A percentile compares a stretch with the other conserved stretches of the same genome.
These are phyloP conservation scores for Ceratobasidium sp. DNA, from an alignment of 1,284 basidiomycete species.

Conservation along the genomic window DNA sequence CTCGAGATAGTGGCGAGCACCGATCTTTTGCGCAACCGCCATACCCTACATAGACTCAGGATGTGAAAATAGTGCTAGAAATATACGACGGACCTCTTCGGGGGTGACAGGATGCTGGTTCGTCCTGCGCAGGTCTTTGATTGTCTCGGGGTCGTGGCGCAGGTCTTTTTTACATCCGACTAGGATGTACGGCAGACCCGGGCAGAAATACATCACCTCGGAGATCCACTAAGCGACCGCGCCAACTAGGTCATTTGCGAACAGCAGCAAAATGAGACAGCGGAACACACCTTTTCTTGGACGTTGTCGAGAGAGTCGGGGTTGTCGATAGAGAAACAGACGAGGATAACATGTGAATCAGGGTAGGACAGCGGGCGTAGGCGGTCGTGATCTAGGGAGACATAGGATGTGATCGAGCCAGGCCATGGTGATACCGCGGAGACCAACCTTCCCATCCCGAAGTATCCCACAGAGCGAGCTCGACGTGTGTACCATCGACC, in stretches of 20 bases:
- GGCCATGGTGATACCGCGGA: constrained; percentile 23
- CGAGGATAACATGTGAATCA: constrained; percentile 93
- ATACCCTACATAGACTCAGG: constrained; percentile 68
- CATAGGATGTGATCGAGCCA: constrained; percentile 3
- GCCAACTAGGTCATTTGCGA: background rate
- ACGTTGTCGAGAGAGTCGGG: constrained; percentile 95
- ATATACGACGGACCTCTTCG: constrained; percentile 68
- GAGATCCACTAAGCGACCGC: constrained; percentile 80
- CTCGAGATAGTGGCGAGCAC: constrained; percentile 88
- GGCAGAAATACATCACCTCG: constrained; percentile 94
- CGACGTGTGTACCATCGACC: constrained; percentile 91
- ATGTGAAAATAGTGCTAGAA: background rate
- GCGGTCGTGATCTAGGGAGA: constrained; percentile 77
- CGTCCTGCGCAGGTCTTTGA: constrained; percentile 84
- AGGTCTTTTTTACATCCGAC: constrained; percentile 95
- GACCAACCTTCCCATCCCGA: constrained; percentile 83
- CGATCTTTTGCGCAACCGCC: constrained; percentile 91
- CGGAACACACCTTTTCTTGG: constrained; percentile 84
- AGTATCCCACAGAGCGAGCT: constrained; percentile 95
- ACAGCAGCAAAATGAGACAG: constrained; percentile 15
- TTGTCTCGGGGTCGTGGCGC: constrained; percentile 81
- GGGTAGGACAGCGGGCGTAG: constrained; percentile 92
- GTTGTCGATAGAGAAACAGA: constrained; percentile 93
- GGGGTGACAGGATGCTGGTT: constrained; percentile 84
- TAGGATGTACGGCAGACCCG: constrained; percentile 87